Evolutionary conservation across 2,329 filamentous ascomycete genomes (phyloP).

Genomic region (Venturia nashicola): DNA sequence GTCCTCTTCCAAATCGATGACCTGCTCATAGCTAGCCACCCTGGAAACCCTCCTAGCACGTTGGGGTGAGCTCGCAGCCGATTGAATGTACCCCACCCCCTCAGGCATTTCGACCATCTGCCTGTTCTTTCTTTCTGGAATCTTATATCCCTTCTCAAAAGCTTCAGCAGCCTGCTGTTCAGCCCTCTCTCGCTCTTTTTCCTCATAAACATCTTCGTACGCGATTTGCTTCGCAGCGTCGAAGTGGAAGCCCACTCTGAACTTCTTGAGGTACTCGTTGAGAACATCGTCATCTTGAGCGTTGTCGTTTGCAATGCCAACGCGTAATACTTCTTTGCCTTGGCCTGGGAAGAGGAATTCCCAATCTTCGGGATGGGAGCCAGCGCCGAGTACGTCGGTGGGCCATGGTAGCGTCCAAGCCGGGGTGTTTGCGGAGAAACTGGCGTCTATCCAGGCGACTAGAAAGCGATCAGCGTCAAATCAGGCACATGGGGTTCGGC

Average conservation of each 20-base stretch:
- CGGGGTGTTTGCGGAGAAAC: neutral
- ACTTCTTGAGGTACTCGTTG: constrained; percentile 51
- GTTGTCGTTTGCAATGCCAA: constrained; percentile 53
- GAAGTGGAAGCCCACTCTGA: constrained; percentile 58
- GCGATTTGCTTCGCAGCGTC: constrained; percentile 13
- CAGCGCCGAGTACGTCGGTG: constrained; percentile 42
- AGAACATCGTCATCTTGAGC: constrained; percentile 58
- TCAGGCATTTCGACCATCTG: constrained; percentile 1
- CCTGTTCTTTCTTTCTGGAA: neutral
- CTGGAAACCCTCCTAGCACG: neutral
- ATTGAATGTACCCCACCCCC: neutral
- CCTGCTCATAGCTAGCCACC: constrained; percentile 4
- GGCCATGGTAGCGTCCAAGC: constrained; percentile 8
- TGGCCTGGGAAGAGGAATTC: constrained; percentile 41
- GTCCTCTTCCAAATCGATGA: neutral
- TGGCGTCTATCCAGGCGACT: constrained; percentile 7
- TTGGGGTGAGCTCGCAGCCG: neutral
- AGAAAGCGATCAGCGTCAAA: neutral
- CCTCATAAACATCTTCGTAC: neutral
- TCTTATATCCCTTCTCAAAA: neutral
- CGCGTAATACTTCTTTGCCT: constrained; percentile 43
- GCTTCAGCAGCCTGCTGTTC: neutral
- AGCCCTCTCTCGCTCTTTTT: neutral
- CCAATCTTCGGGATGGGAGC: constrained; percentile 42
- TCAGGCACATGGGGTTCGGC: neutral